phyloP scores from a whole-genome alignment of 2,329 filamentous ascomycete genomes.

The Aspergillus tubingensis region DNA sequence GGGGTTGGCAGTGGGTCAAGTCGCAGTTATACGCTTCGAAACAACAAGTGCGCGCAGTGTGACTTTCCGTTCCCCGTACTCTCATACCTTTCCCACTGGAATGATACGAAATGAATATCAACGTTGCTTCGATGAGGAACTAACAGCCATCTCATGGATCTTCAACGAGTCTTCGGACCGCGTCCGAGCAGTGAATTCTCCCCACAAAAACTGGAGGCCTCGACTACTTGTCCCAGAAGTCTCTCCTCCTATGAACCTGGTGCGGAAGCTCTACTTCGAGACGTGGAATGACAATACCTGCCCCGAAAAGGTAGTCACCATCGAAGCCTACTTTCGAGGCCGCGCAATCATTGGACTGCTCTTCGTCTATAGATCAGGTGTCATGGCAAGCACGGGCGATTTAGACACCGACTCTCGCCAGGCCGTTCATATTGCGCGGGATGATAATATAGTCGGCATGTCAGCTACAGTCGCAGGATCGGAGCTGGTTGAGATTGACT shows the following conservation, averaged over 20 bases:
- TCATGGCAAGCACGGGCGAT: conserved; percentile 2
- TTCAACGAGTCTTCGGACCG: conserved; percentile 6
- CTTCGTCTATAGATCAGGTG: conserved; percentile 8
- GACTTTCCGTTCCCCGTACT: conserved; percentile 2
- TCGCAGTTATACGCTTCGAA: conserved; percentile 9
- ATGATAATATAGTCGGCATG: conserved; percentile 7
- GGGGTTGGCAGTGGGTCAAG: conserved; percentile 2
- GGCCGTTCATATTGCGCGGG: conserved; percentile 1
- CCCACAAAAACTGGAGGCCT: background rate
- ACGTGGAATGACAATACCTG: background rate
- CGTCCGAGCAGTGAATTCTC: conserved; percentile 11
- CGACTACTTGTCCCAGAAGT: conserved; percentile 5
- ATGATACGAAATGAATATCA: conserved; percentile 5
- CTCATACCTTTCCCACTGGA: background rate
- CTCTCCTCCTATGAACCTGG: conserved; percentile 11
- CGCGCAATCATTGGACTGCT: conserved; percentile 7
- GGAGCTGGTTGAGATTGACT: conserved; percentile 5
- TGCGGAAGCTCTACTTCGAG: conserved; percentile 15
- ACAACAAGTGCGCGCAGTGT: conserved; percentile 6
- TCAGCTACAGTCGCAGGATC: background rate
- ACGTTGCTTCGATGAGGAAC: background rate
- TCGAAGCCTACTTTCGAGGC: conserved; percentile 2
- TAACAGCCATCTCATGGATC: conserved; percentile 15
- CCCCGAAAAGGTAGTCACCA: conserved; percentile 5
- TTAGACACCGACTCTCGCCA: background rate